These are phyloP conservation scores for Metschnikowia chrysomelidarum DNA, from an alignment of 805 yeast genomes.

Conservation along the genomic window DNA sequence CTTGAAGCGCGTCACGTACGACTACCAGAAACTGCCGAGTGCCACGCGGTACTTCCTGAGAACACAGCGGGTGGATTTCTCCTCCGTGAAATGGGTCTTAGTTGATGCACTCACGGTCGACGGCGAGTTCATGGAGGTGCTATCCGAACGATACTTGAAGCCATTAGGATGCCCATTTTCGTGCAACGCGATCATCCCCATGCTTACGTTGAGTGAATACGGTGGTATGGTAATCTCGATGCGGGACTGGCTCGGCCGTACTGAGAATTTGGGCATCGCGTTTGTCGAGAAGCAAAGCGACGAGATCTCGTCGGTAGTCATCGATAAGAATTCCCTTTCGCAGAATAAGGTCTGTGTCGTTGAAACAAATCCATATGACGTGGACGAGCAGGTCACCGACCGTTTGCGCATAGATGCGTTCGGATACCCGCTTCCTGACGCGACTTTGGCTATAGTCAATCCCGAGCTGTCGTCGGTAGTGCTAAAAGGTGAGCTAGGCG, in stretches of 20 bases:
- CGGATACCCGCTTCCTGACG: constrained; percentile 93
- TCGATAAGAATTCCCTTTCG: constrained; percentile 71
- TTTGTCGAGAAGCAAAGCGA: constrained; percentile 31
- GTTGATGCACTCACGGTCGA: constrained; percentile 88
- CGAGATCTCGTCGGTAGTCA: constrained; percentile 58
- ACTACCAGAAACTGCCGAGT: constrained; percentile 87
- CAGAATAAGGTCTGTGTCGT: constrained; percentile 70
- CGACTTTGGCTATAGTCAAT: constrained; percentile 88
- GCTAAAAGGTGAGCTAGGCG: constrained; percentile 81
- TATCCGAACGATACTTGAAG: constrained; percentile 84
- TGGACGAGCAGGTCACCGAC: constrained; percentile 41
- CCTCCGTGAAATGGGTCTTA: constrained; percentile 83
- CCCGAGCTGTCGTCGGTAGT: constrained; percentile 84
- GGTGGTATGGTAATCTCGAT: constrained; percentile 94
- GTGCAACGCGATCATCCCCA: constrained; percentile 78
- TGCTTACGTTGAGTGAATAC: constrained; percentile 84
- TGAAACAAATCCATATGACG: constrained; percentile 49
- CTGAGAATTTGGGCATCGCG: constrained; percentile 55
- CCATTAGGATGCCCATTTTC: constrained; percentile 85
- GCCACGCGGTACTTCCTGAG: constrained; percentile 78
- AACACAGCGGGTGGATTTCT: constrained; percentile 70
- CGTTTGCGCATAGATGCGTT: constrained; percentile 78
- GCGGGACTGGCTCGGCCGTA: constrained; percentile 84
- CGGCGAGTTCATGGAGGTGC: constrained; percentile 86
- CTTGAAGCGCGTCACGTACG: constrained; percentile 84